Percentiles rank a stretch among this genome's conserved stretches.
Conservation (phyloP, 371 early-diverging fungal genomes). For the Lichtheimia hyalospora region DNA sequence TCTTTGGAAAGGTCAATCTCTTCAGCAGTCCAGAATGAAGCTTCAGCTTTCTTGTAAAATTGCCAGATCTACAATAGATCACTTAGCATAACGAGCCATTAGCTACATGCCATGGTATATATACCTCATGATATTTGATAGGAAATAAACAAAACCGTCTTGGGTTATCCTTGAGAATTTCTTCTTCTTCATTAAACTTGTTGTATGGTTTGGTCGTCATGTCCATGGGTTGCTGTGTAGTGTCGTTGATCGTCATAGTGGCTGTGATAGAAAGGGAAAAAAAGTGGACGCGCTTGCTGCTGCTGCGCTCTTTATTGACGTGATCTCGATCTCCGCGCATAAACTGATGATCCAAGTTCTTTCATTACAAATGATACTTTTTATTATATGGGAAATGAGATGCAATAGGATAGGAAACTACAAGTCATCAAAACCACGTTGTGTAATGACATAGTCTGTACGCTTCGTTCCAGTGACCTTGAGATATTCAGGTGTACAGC, state of each 20-base stretch:
- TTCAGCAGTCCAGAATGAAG: slow-evolving; percentile 99
- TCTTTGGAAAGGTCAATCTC: slow-evolving; percentile 99
- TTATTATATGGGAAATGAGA: too few relatives aligned
- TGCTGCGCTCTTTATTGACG: background rate
- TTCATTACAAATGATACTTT: too few relatives aligned
- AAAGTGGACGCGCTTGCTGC: background rate
- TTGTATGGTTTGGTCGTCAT: background rate
- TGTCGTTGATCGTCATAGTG: slow-evolving; percentile 8
- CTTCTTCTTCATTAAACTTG: slow-evolving; percentile 35
- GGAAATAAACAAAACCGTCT: slow-evolving; percentile 95
- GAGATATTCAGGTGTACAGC: slow-evolving; percentile 17
- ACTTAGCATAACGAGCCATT: background rate
- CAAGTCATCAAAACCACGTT: background rate
- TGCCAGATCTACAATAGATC: slow-evolving; percentile 82
- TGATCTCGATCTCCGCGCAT: background rate
- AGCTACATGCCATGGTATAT: background rate
- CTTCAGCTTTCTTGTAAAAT: slow-evolving; percentile 99
- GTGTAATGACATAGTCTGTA: slow-evolving; percentile 13
- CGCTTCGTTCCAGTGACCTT: slow-evolving; percentile 10
- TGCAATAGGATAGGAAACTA: background rate
- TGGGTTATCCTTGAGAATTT: slow-evolving; percentile 67
- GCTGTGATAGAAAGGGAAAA: background rate
- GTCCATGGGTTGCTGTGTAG: too few relatives aligned
- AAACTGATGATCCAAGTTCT: background rate
- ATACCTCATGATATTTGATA: slow-evolving; percentile 91